These are phyloP conservation scores for Xerophyta viscosa DNA, from an alignment of 106 monocot genomes.

Conservation along the genomic window DNA sequence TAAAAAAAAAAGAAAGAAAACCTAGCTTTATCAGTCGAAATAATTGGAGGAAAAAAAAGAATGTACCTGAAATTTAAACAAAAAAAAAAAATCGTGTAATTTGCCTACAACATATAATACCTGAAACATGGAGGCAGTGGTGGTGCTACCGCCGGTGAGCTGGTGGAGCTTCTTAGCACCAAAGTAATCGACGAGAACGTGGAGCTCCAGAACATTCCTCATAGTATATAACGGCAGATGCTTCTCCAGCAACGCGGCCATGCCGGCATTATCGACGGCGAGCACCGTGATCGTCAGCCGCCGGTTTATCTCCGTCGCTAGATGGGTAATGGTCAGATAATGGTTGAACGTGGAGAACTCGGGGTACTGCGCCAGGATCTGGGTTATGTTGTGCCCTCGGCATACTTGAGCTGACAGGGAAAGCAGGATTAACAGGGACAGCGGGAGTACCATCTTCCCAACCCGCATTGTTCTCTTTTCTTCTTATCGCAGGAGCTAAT, in stretches of 20 bases:
- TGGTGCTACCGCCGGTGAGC: constrained; percentile 32
- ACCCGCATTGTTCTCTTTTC: too few relatives aligned
- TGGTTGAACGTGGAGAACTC: constrained; percentile 74
- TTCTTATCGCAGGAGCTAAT: not conserved
- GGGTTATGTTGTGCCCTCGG: constrained; percentile 59
- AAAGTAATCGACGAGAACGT: constrained; percentile 59
- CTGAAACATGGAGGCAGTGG: constrained; percentile 45
- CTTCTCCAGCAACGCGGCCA: constrained; percentile 27
- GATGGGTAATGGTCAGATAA: constrained; percentile 46
- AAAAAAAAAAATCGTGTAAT: too few relatives aligned
- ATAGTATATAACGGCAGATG: constrained; percentile 30
- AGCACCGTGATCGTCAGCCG: constrained; percentile 61
- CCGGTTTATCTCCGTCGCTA: constrained; percentile 58
- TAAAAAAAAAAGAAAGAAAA: too few relatives aligned
- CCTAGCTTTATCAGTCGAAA: too few relatives aligned
- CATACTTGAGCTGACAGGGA: not conserved
- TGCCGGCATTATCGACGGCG: constrained; percentile 49
- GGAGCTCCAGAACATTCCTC: constrained; percentile 36
- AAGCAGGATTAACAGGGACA: not conserved
- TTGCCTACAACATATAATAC: not conserved
- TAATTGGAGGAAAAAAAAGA: too few relatives aligned
- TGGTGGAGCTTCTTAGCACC: constrained; percentile 58
- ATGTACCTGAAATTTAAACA: too few relatives aligned
- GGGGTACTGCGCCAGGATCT: constrained; percentile 50
- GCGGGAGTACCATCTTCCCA: not conserved